Evolutionary conservation across 768 basidiomycete genomes (phyloP).

Genomic region (Panaeolus papilionaceus): DNA sequence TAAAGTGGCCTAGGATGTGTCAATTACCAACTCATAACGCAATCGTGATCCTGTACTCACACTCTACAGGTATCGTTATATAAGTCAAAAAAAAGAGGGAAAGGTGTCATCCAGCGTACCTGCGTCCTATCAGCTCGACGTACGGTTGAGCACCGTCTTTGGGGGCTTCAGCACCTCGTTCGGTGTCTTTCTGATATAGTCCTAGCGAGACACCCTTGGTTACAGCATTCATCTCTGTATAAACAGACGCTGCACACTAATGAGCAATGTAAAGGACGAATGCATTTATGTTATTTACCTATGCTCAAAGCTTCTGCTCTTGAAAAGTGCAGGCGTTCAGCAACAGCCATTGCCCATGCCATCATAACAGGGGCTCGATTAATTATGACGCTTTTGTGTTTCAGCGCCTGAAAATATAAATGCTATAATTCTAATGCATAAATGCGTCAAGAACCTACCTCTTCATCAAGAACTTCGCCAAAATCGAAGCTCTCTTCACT

Average conservation of each 20-base stretch:
- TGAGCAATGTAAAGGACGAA: background rate
- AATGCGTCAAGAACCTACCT: slow-evolving; percentile 44
- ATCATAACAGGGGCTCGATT: slow-evolving; percentile 97
- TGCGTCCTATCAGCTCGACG: slow-evolving; percentile 81
- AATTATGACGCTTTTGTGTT: slow-evolving; percentile 65
- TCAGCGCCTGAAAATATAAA: slow-evolving; percentile 53
- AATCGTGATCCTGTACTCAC: slow-evolving; percentile 24
- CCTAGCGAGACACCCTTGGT: slow-evolving; percentile 87
- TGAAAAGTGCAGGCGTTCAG: slow-evolving; percentile 85
- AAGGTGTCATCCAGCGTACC: slow-evolving; percentile 27
- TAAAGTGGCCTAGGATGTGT: slow-evolving; percentile 72
- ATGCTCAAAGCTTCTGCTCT: slow-evolving; percentile 92
- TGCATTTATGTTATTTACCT: slow-evolving; percentile 48
- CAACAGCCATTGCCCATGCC: slow-evolving; percentile 89
- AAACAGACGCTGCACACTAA: slow-evolving; percentile 73
- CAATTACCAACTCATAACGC: background rate
- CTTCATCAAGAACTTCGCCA: slow-evolving; percentile 73
- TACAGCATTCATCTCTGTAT: slow-evolving; percentile 92
- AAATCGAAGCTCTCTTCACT: slow-evolving; percentile 68
- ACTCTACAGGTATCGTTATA: slow-evolving; percentile 24
- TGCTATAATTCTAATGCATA: background rate
- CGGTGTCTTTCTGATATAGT: slow-evolving; percentile 64
- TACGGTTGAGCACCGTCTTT: slow-evolving; percentile 76
- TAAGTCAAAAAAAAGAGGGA: background rate
- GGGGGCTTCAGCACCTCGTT: slow-evolving; percentile 59